Base-by-base conservation (phyloP, 148 eudicot species). In the Selenicereus undatus region DNA sequence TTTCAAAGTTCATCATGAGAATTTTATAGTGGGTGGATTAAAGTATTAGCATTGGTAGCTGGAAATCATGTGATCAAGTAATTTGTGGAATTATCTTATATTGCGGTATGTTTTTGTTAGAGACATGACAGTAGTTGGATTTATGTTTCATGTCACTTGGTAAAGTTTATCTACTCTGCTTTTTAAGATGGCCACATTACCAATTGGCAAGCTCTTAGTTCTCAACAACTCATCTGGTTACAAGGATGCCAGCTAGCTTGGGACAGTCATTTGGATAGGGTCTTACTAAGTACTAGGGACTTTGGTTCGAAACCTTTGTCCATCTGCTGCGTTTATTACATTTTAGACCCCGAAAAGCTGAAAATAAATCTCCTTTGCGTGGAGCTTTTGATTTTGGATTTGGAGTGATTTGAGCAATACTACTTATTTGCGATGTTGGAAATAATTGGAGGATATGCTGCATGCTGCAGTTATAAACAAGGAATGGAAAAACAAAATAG, bases 21-120 rank as follows among this genome's bases (percentile, higher is more conserved):
- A 66, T 26, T 3, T 66, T 66, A 66, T 27, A 66, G 30, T 27
- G 35, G 35, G 71, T 66, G 32, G 30, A n/a, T 66, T 66, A 11
- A 66, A 27, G 71, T 66, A 66, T 1, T 66, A 27, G 35, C 71
- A 66, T 66, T 66, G 32, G 18, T 9, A 66, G 5, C 32, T 66
- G 35, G 18, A 66, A 65, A 66, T 66, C 71, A 66, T 66, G 71
- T 66, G 71, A 64, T 64, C n/a, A 64, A 24, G 8, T 64, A 64
- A 64, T 26, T 64, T 64, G n/a, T 64, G 32, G 5, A 24, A 27
- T 66, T 27, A 1, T 27, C 35, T 27, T 18, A 27, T 66, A 26
- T 66, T 13, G 9, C 35, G 9, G 14, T 16, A 66, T 14, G 27
- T 26, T 66, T 11, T 27, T 14, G 1, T 66, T 66, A 14, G 71